A percentile compares a stretch with the other conserved stretches of the same genome.
phyloP scores from a whole-genome alignment of 257 asterid genomes.

The Solanum gracilifrons region DNA sequence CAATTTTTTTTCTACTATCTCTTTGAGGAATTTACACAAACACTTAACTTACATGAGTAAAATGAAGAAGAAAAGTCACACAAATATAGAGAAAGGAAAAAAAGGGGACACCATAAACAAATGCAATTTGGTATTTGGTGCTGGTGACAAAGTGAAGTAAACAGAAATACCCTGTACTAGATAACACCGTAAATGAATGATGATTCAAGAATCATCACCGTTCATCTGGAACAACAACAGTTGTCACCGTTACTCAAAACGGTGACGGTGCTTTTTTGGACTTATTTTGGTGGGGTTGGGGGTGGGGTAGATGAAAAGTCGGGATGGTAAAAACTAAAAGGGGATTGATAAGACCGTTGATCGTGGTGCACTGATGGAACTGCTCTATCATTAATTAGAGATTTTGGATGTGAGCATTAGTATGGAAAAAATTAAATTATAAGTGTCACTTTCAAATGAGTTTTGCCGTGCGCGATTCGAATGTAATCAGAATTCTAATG shows the following conservation, averaged over 20 bases:
- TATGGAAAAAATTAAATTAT: accelerated
- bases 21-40: neutral
- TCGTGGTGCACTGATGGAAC: accelerated
- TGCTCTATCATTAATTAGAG: no score
- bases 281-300: neutral
- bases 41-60: neutral
- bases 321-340: neutral
- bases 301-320: neutral
- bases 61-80: neutral
- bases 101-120: neutral
- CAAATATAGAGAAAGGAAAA: neutral
- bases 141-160: neutral
- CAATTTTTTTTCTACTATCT: neutral
- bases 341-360: no score
- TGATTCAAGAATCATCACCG: neutral
- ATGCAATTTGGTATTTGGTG: neutral
- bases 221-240: neutral
- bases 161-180: neutral
- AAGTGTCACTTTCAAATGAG: accelerated
- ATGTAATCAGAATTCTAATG: accelerated
- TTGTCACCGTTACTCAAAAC: neutral
- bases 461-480: accelerated
- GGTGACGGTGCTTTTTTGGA: neutral
- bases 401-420: no score
- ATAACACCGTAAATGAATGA: neutral